phyloP scores from a whole-genome alignment of 352 stramenopile genomes.

The Globisporangium mamillatum region DNA sequence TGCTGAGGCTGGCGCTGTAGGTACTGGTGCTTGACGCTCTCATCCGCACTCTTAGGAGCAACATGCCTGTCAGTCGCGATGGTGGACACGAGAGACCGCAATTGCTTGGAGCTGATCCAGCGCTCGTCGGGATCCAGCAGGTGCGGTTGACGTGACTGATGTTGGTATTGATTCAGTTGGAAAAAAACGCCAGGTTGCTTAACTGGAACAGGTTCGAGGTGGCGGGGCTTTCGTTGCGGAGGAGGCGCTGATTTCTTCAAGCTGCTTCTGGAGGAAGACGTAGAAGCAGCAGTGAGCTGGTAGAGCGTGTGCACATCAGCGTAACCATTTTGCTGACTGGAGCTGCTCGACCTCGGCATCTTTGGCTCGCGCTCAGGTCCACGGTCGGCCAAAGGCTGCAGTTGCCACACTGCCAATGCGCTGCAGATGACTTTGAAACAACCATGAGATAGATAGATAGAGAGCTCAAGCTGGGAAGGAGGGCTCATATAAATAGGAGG shows the following conservation, averaged over 20 bases:
- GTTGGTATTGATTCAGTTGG: neutral
- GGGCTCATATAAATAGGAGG: neutral
- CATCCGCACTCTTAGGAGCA: neutral
- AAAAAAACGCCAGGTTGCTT: neutral
- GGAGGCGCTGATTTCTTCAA: neutral
- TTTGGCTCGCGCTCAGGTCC: neutral
- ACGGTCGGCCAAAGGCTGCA: neutral
- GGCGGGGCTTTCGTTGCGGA: neutral
- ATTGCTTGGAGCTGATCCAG: slow-evolving; percentile 3
- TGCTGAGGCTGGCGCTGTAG: neutral
- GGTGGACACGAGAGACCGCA: neutral
- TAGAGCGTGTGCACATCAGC: neutral
- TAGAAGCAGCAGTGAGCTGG: neutral
- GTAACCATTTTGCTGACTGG: neutral
- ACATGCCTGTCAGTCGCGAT: neutral
- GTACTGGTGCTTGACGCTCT: neutral
- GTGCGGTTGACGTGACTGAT: neutral
- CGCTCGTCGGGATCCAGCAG: neutral
- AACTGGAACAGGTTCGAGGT: neutral
- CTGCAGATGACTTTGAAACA: neutral
- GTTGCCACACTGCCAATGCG: neutral
- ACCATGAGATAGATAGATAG: neutral
- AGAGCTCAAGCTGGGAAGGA: neutral
- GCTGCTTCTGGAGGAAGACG: neutral
- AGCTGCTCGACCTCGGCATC: neutral